A percentile compares a stretch with the other conserved stretches of the same genome.
phyloP scores from a whole-genome alignment of 495 filamentous ascomycete species.

The Friedmanniomyces simplex region DNA sequence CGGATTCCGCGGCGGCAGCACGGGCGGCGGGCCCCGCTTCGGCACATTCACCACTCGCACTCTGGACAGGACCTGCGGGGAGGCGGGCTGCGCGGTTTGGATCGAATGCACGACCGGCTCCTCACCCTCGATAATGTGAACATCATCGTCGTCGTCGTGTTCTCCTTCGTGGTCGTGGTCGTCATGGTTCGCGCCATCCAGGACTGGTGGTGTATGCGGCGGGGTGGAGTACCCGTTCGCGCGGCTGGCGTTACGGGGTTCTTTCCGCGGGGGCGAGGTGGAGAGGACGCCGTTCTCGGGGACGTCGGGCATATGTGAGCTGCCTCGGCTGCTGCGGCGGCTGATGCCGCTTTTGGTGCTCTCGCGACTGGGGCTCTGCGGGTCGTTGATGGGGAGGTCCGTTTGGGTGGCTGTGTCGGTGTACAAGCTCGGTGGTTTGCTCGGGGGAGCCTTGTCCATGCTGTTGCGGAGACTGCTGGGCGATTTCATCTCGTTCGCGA shows the following conservation, averaged over 20 bases:
- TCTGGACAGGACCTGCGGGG: slow-evolving; percentile 25
- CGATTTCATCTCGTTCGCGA: slow-evolving; percentile 20
- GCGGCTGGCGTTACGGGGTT: not conserved
- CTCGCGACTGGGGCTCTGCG: not conserved
- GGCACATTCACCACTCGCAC: slow-evolving; percentile 31
- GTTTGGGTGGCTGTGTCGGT: slow-evolving; percentile 22
- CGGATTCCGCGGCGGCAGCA: slow-evolving; percentile 31
- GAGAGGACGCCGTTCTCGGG: slow-evolving; percentile 11
- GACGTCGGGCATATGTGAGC: slow-evolving; percentile 6
- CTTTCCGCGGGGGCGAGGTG: slow-evolving; percentile 6
- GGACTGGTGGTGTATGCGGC: slow-evolving; percentile 14
- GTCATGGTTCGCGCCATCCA: not conserved
- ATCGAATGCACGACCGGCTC: slow-evolving; percentile 13
- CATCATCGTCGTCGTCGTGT: slow-evolving; percentile 16
- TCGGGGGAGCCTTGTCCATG: slow-evolving; percentile 23
- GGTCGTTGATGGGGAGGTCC: slow-evolving; percentile 9
- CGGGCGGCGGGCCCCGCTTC: slow-evolving; percentile 25
- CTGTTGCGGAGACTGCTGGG: slow-evolving; percentile 25
- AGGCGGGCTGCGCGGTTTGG: slow-evolving; percentile 15
- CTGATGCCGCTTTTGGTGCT: not conserved
- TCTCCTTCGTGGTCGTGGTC: slow-evolving; percentile 12
- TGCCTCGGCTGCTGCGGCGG: not conserved
- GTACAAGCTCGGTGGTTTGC: not conserved
- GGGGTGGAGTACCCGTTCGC: slow-evolving; percentile 12
- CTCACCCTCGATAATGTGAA: slow-evolving; percentile 4